Evolutionary conservation across 2,329 filamentous ascomycete genomes (phyloP).

Genomic region (Beauveria rudraprayagi): DNA sequence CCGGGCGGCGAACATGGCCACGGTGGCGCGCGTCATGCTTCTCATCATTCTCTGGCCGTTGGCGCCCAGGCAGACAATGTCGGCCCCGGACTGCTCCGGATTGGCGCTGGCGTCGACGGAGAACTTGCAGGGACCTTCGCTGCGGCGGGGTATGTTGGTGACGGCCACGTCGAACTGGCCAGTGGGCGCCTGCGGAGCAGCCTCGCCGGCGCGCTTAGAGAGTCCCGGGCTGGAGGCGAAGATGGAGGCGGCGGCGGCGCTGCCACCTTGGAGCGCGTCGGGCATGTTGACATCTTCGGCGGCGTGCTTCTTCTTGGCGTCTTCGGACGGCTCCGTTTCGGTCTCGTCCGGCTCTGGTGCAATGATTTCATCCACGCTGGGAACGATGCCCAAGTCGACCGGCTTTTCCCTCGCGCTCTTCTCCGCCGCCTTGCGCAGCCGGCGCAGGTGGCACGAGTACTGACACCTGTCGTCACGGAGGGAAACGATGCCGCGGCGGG

Average conservation of each 20-base stretch:
- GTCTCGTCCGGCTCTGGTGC: background rate
- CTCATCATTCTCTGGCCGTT: background rate
- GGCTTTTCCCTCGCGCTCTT: background rate
- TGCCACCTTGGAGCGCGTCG: background rate
- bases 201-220: background rate
- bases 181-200: background rate
- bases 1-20: background rate
- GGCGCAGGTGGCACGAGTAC: background rate
- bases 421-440: background rate
- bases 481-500: background rate
- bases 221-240: background rate
- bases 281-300: background rate
- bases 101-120: background rate
- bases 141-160: background rate
- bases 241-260: background rate
- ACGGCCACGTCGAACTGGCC: background rate
- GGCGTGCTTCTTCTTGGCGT: background rate
- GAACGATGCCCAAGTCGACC: background rate
- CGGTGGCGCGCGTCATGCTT: background rate
- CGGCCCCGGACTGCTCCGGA: background rate
- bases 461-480: background rate
- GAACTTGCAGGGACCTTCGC: background rate
- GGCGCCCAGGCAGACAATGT: background rate
- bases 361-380: background rate
- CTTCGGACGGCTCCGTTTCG: background rate